Evolutionary conservation across 768 basidiomycete genomes (phyloP), one percentile per base, ranked within the genome.

Genomic region (Lactifluus subvellereus): DNA sequence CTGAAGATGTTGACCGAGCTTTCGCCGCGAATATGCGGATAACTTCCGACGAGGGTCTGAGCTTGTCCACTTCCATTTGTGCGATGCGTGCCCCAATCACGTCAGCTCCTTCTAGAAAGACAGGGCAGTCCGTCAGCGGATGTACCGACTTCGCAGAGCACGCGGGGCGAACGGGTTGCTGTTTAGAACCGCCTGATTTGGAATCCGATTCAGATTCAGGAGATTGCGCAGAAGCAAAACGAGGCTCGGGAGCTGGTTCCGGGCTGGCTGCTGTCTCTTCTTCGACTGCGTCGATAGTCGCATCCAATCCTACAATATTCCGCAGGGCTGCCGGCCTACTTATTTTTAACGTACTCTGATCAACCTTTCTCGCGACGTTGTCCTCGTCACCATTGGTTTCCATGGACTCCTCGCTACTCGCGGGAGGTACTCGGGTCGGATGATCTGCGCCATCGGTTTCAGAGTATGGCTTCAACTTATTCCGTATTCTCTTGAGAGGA

Each of bases 61-160:
- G 42, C 18, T 33, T 43, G 48, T 60, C 30, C 27, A 22, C 58
- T 54, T 66, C 54, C 32, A 60, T 48, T 43, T 64, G 57, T 32
- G 38, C 16, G 37, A 42, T 32, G 4, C 35, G 54, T 27, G 7
- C 10, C 20, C 45, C 43, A 40, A 53, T 60, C 9, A 58, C 47
- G 16, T 37, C 57, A 5, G 37, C 3, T 38, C 58, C 53, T n/a
- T 63, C 52, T 38, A 22, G 33, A 37, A 56, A 53, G 6, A 42
- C 38, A 8, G 53, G 33, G 45, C 49, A 59, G 2, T 55, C 49
- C 49, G 48, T 27, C 37, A 64, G 48, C 11, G 40, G 62, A 30
- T 47, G 62, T 40, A 37, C 27, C 14, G 32, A 20, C 13, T 33
- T 22, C 40, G 27, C 16, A 13, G 18, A 48, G 22, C 50, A 57